Base-by-base conservation (phyloP, 2,329 filamentous ascomycete genomes). In the Cladosporium sp. region DNA sequence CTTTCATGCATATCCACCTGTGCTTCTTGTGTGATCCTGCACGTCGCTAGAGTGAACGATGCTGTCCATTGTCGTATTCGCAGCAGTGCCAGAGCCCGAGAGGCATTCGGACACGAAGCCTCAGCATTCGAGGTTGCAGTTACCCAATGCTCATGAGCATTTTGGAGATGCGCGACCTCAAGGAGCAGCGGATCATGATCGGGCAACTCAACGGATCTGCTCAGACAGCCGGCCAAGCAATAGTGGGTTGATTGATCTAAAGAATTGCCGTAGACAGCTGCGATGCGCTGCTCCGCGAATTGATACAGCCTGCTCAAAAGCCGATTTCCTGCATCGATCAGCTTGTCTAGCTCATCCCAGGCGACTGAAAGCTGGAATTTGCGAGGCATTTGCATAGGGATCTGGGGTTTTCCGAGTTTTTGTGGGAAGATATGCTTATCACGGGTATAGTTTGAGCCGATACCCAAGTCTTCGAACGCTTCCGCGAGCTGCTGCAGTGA, bases 21-120 rank as follows among this genome's bases (percentile, higher is more conserved):
- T 13, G 17, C 32, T n/a, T 55, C 52, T 36, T 32, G 12, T 2
- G 52, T 55, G 4, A 47, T 32, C 17, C 52, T 44, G 13, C 52
- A 55, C 13, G 52, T 55, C 17, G 40, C 34, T 7, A 55, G 40
- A 2, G 52, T 22, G 28, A 55, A 55, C 3, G 32, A 28, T 8
- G 52, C 45, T 24, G 20, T 55, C 52, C 52, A 55, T 3, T 55
- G 52, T 8, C 52, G 39, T 34, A 55, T 37, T 20, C 47, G 52
- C 3, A 55, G 40, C 19, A 55, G 24, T 2, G 24, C n/a, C 15
- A 55, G 32, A 8, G 32, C 52, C 15, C 52, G 52, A 25, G 32
- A 13, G 2, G 52, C 25, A 20, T 44, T 19, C 3, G 15, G 19
- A 20, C 37, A 7, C 8, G 28, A 17, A 15, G n/a, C 32, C n/a